Base-by-base conservation (phyloP, 192 early-diverging fungal species). In the Coemansia sp. region DNA sequence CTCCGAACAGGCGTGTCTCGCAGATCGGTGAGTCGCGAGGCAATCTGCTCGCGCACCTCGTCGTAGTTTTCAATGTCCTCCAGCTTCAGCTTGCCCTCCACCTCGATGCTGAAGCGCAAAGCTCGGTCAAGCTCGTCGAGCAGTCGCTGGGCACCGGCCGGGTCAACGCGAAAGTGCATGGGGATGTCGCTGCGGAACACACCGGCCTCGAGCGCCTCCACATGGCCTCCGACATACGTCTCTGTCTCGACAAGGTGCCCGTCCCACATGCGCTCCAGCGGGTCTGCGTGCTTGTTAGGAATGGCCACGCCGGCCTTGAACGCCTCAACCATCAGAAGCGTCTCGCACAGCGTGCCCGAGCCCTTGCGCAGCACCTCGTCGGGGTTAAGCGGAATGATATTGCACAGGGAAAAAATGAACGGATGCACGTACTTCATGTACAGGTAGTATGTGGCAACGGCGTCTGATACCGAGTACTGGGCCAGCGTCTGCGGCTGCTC, bases 381-480 rank as follows among this genome's bases (percentile, higher is more conserved):
- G 0, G 95, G 94, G 46, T 91, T 91, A 69, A 98, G 87, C 0
- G 97, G 97, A 67, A 99, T 98, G 67, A 99, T 95, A 66, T 95
- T 99, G 82, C 97, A 98, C 22, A 99, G 85, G n/a, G 97, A 99
- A 66, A 98, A 99, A 42, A 96, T 93, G 65, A 99, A 99, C 27
- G 95, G 95, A 72, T 99, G 90, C 27, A 99, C 94, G 74, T 99
- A 97, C 75, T 98, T 97, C 95, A 98, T 99, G 67, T 98, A 99
- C 9, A 99, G 76, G 56, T 99, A 99, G 71, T 97, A 99, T 0
- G 97, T 99, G 0, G 97, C 97, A 9, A 99, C 97, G 0, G 97
- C 97, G 81, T 99, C 97, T 24, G 97, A 99, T 30, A 99, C 97
- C 9, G 95, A 97, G 72, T 99, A 99, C 68, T 98, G 95, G 4